A percentile compares a stretch with the other conserved stretches of the same genome.
Evolutionary conservation across 345 rosid genomes (phyloP).

Genomic region (Kandelia obovata): DNA sequence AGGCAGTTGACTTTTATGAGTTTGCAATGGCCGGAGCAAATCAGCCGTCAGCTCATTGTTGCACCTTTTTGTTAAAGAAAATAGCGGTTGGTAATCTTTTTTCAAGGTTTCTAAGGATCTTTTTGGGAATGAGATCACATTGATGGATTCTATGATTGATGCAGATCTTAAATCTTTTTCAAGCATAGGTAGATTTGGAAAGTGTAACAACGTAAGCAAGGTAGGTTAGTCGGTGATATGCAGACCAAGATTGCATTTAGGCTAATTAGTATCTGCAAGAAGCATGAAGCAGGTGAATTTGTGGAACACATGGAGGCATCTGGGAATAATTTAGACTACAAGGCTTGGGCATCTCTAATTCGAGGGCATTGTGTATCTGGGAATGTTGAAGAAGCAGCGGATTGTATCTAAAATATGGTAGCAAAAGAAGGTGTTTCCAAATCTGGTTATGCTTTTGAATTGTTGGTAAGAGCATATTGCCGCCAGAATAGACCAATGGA

Average conservation of each 20-base stretch:
- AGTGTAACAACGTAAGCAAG: constrained; percentile 54
- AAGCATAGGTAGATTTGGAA: constrained; percentile 52
- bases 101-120: constrained; percentile 56
- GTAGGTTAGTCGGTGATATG: constrained; percentile 42
- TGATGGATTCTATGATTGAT: constrained; percentile 61
- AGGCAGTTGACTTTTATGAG: constrained; percentile 70
- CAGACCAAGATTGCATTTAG: constrained; percentile 51
- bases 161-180: constrained; percentile 62
- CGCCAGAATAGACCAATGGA: constrained; percentile 50
- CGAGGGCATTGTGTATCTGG: constrained; percentile 70
- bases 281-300: constrained; percentile 49
- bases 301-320: constrained; percentile 47
- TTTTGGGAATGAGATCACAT: constrained; percentile 42
- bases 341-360: constrained; percentile 57
- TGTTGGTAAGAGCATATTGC: constrained; percentile 62
- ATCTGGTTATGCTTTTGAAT: constrained; percentile 52
- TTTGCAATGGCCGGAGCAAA: constrained; percentile 60
- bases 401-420: constrained; percentile 50
- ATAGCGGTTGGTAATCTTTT: constrained; percentile 55
- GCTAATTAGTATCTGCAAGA: constrained; percentile 55
- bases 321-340: constrained; percentile 46
- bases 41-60: constrained; percentile 51
- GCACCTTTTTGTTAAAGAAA: constrained; percentile 60
- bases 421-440: constrained; percentile 40
- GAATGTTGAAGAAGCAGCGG: constrained; percentile 61